Evolutionary conservation across 225 moss, liverwort and hornwort genomes (phyloP).

Genomic region (Pseudisothecium myosuroides): DNA sequence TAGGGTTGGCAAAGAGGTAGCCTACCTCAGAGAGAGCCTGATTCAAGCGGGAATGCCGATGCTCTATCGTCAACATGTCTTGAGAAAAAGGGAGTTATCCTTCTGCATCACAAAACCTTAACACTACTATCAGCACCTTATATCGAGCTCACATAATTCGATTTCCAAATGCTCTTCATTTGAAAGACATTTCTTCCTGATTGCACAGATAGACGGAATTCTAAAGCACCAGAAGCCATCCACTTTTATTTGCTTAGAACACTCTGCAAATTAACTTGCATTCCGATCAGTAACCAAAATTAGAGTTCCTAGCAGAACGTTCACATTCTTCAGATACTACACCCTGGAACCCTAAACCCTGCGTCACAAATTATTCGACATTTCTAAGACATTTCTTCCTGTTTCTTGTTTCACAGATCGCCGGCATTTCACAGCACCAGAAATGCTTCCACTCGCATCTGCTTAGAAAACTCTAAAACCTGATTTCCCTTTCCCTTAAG

Average conservation of each 20-base stretch:
- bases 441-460: background rate
- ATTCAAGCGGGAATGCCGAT: constrained; percentile 67
- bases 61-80: constrained; percentile 82
- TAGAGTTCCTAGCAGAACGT: background rate
- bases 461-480: background rate
- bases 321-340: background rate
- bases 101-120: constrained; percentile 27
- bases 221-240: background rate
- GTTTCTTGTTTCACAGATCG: background rate
- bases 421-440: background rate
- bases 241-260: background rate
- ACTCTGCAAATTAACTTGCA: background rate
- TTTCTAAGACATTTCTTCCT: background rate
- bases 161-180: background rate
- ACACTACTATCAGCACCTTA: background rate
- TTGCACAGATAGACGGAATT: background rate
- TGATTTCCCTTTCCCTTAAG: background rate
- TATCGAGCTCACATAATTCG: background rate
- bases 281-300: background rate
- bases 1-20: too few relatives aligned
- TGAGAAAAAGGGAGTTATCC: constrained; percentile 61
- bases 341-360: background rate
- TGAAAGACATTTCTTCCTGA: background rate
- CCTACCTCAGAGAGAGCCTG: constrained; percentile 68
- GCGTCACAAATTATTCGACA: background rate